Evolutionary conservation across 805 yeast species (phyloP), one percentile per base, ranked within the genome.

Genomic region (Candida jianshihensis): DNA sequence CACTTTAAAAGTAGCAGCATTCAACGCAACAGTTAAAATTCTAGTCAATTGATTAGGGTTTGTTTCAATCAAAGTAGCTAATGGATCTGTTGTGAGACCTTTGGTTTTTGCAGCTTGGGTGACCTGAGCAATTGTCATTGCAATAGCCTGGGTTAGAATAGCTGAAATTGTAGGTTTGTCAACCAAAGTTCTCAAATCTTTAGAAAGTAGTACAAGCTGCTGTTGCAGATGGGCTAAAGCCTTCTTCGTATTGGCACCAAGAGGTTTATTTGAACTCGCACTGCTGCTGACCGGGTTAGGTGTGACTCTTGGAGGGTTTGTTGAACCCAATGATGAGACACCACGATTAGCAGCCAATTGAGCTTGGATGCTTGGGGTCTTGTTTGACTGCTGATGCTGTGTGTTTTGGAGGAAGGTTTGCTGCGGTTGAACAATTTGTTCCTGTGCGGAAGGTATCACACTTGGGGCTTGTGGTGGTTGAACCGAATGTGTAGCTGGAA

Each of bases 71-170:
- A 81, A 68, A 22, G 85, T 81, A 12, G 83, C 77, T 42, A 84
- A 63, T 5, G 92, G 89, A 49, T 83, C 82, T 16, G 87, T 85
- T 1, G 78, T 76, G 40, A 84, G 79, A 14, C 92, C 89, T 26
- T 82, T 85, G 48, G 78, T 79, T 49, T 88, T 85, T 0, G 95
- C 95, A 7, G 89, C 89, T 47, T 80, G 89, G 40, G 83, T 81
- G 9, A 84, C 90, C 56, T 84, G 92, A 10, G 94, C 90, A 43
- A 89, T 87, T 0, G 96, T 90, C 66, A 89, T 83, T 3, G 96
- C 96, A 47, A 89, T 68, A 2, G 96, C 96, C 49, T 84, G 88
- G 8, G 96, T 89, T 48, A 89, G 66, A 37, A 88, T 77, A 40
- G 78, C 84, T 0, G 96, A 84, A 34, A 90, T 86, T 6, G 87